These are phyloP conservation scores for Limonium bicolor DNA, from an alignment of 148 eudicot species.

Conservation along the genomic window DNA sequence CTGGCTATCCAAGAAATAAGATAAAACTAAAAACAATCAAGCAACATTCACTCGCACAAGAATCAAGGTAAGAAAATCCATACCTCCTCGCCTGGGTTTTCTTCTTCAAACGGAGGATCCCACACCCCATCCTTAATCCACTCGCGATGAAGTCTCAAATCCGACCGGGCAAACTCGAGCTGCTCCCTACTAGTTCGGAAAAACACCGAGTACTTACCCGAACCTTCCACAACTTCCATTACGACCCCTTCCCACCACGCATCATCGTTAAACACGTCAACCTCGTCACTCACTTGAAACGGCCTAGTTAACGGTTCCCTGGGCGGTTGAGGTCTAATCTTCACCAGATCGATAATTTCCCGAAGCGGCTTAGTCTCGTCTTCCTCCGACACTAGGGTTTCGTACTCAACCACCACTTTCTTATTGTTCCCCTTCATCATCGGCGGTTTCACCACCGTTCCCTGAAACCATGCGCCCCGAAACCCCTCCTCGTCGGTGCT, in stretches of 20 bases:
- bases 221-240: constrained; percentile 11
- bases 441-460: constrained; percentile 11
- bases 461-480: constrained; percentile 27
- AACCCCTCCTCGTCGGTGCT: constrained; percentile 19
- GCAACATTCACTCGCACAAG: too few species aligned
- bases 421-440: constrained; percentile 3
- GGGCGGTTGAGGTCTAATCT: constrained; percentile 50
- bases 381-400: constrained; percentile 22
- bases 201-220: constrained; percentile 23
- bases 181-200: constrained; percentile 42
- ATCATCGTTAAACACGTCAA: constrained; percentile 54
- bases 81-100: constrained; percentile 9
- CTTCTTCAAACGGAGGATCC: constrained; percentile 19
- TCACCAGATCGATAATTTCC: constrained; percentile 21
- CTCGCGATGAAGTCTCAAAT: constrained; percentile 44
- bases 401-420: constrained; percentile 37
- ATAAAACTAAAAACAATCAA: too few species aligned
- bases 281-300: constrained; percentile 27
- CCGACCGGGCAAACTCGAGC: constrained; percentile 22
- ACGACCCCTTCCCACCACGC: constrained; percentile 89
- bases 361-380: constrained; percentile 17
- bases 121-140: constrained; percentile 49
- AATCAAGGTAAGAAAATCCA: not conserved
- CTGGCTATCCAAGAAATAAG: too few species aligned
- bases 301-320: constrained; percentile 1